A percentile compares a stretch with the other conserved stretches of the same genome.
Evolutionary conservation across 495 filamentous ascomycete species (phyloP).

Genomic region (Melanomma pulvis-pyrius): DNA sequence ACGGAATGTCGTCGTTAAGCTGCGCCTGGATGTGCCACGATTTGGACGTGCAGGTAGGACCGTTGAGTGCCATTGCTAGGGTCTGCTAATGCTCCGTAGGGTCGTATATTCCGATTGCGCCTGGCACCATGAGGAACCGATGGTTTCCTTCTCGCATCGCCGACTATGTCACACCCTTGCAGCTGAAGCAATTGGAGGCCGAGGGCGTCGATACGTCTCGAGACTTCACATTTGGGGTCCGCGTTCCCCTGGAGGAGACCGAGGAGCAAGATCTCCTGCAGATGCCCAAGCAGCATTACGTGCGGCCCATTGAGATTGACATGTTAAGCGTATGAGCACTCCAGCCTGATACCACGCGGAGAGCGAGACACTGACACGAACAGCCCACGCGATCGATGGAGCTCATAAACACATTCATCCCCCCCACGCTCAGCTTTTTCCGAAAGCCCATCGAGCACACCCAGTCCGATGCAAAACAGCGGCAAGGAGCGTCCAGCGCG

Average conservation of each 20-base stretch:
- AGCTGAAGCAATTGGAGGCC: conserved; percentile 50
- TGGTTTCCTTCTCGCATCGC: conserved; percentile 59
- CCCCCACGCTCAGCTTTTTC: conserved; percentile 55
- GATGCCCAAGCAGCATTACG: conserved; percentile 20
- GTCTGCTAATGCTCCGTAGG: conserved; percentile 45
- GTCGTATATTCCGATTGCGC: conserved; percentile 55
- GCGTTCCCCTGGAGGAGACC: conserved; percentile 14
- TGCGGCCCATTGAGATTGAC: conserved; percentile 38
- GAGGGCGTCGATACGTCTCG: conserved; percentile 50
- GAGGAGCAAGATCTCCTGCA: conserved; percentile 16
- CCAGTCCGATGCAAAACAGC: background rate
- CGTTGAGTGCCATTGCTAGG: background rate
- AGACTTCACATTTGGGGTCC: conserved; percentile 47
- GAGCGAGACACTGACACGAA: conserved; percentile 11
- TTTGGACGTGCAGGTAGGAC: conserved; percentile 62
- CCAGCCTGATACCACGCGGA: background rate
- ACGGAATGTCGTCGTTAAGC: conserved; percentile 59
- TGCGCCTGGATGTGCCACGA: conserved; percentile 60
- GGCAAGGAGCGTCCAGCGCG: conserved; percentile 35
- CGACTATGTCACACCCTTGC: conserved; percentile 54
- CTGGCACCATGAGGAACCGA: conserved; percentile 58
- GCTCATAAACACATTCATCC: conserved; percentile 54
- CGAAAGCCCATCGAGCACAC: conserved; percentile 51
- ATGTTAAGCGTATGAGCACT: conserved; percentile 31
- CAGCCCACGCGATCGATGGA: conserved; percentile 54